Base-by-base conservation (phyloP, 768 basidiomycete genomes). In the Asterophora lycoperdoides region DNA sequence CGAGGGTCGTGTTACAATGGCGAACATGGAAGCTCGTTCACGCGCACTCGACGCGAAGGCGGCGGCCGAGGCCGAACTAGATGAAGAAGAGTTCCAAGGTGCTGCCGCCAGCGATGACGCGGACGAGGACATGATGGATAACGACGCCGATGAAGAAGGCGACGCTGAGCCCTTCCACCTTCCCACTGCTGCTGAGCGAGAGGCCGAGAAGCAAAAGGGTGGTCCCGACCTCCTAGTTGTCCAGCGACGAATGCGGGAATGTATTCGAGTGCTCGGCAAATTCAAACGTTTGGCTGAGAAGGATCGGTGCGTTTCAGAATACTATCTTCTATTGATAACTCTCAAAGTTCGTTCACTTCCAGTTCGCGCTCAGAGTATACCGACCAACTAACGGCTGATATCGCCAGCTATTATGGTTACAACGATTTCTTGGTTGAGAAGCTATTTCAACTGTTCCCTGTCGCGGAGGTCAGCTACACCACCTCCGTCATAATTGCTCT, bases 331-430 rank as follows among this genome's bases (percentile, higher is more conserved):
- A 15, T 26, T 51, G 51, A 6, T 36, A 49, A 43, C n/a, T 47
- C 55, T 48, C 32, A 19, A 26, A 39, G 41, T 44, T 52, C 43
- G 17, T 44, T 36, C 43, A 26, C 17, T 14, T 26, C 17, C 61
- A 96, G 95, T 55, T 80, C 91, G 51, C 79, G 96, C 28, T 81
- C 91, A 29, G 95, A 99, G 60, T 94, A 97, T 55, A 77, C 87
- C 26, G 83, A 86, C 35, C 95, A 97, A 64, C 72, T 99, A 41
- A 70, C 93, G 9, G 73, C 83, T 20, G 96, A 99, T 58, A 93
- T 98, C 56, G 84, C 84, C 19, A 93, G 80, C 60, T 98, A 99
- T 71, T 98, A 97, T 62, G 96, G 96, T 23, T 99, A 99, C 71
- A 98, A 97, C 59, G 85, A 88, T 5, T 98, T 93, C 71, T 78